Evolutionary conservation across 129 eudicot species (phyloP).

Genomic region (Centrapalus pauciflorus): DNA sequence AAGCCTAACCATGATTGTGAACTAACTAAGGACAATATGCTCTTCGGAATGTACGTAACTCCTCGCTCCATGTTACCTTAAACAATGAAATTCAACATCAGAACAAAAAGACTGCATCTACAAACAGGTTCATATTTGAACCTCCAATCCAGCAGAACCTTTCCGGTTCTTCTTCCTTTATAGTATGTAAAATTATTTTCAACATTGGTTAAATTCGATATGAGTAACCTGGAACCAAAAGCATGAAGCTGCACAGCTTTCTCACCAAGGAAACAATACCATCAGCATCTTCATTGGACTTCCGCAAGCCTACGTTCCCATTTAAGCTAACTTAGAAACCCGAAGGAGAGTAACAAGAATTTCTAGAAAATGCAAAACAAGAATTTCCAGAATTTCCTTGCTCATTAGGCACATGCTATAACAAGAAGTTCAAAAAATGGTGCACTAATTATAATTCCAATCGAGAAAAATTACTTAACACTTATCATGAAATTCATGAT

Average conservation of each 20-base stretch:
- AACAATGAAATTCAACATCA: slow-evolving; percentile 13
- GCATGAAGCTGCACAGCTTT: slow-evolving; percentile 63
- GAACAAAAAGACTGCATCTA: not conserved
- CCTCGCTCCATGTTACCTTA: slow-evolving; percentile 62
- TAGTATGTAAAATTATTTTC: not conserved
- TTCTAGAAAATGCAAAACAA: not conserved
- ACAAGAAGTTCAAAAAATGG: not conserved
- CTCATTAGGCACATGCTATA: not conserved
- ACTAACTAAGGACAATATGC: slow-evolving; percentile 49
- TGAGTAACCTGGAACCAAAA: slow-evolving; percentile 65
- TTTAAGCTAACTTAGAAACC: not conserved
- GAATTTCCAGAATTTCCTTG: not conserved
- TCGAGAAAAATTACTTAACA: too few species aligned
- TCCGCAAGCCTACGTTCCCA: slow-evolving; percentile 35
- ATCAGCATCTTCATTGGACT: slow-evolving; percentile 42
- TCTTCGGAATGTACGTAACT: slow-evolving; percentile 44
- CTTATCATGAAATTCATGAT: too few species aligned
- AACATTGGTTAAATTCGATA: not conserved
- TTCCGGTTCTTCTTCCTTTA: not conserved
- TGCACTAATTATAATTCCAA: too few species aligned
- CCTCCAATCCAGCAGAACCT: not conserved
- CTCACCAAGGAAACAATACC: slow-evolving; percentile 37
- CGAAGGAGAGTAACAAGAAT: not conserved
- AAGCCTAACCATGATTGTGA: slow-evolving; percentile 58
- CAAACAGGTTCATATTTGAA: not conserved